Evolutionary conservation across 1,284 basidiomycete genomes (phyloP).

Genomic region (Pyrrhoderma noxium): DNA sequence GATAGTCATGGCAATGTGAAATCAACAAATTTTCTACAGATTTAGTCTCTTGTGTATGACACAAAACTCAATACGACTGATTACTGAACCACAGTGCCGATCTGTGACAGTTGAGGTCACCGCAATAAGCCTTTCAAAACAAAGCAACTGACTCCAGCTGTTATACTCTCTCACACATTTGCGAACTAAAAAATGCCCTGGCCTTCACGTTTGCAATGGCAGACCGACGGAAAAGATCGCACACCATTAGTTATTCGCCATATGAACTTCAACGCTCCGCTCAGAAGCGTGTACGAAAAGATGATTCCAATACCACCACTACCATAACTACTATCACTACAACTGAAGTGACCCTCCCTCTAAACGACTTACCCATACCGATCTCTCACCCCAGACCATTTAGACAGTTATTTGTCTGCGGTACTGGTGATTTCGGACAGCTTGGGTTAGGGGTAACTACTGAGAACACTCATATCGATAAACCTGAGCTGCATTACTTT

Average conservation of each 20-base stretch:
- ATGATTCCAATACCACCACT: not conserved
- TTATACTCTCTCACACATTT: not conserved
- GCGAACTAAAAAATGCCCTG: not conserved
- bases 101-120: no score
- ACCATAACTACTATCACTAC: not conserved
- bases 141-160: no score
- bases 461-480: conserved; percentile 33
- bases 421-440: conserved; percentile 40
- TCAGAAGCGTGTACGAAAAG: conserved; percentile 2
- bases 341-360: not conserved
- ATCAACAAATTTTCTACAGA: no score
- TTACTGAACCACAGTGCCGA: no score
- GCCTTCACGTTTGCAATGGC: conserved; percentile 1
- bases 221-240: conserved; percentile 8
- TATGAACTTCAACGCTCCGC: not conserved
- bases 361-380: conserved; percentile 20
- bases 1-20: no score
- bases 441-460: conserved; percentile 35
- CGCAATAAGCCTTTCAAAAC: no score
- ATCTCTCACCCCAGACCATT: conserved; percentile 21
- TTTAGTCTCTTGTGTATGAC: no score
- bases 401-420: conserved; percentile 36
- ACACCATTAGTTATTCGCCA: not conserved
- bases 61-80: no score
- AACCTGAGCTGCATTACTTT: conserved; percentile 33